Evolutionary conservation across 352 stramenopile species (phyloP).

Genomic region (Phytopythium delawarense): DNA sequence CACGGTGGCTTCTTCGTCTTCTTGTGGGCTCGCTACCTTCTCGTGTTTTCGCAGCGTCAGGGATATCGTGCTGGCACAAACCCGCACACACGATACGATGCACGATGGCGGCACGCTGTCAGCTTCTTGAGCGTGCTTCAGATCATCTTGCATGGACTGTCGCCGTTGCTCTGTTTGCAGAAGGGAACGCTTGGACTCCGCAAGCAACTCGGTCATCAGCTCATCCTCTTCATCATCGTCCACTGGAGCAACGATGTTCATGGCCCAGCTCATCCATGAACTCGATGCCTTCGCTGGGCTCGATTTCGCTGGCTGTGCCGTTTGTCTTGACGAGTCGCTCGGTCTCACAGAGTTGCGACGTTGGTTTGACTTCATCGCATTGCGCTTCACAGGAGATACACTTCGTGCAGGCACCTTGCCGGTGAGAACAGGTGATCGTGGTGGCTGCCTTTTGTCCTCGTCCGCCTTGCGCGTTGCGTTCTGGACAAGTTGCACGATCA

Average conservation of each 20-base stretch:
- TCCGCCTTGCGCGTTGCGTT: slow-evolving; percentile 31
- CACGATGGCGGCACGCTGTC: slow-evolving; percentile 12
- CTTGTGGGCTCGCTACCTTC: slow-evolving; percentile 9
- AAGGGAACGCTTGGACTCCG: slow-evolving; percentile 55
- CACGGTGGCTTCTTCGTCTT: slow-evolving; percentile 15
- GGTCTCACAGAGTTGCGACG: background rate
- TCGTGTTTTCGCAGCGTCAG: slow-evolving; percentile 66
- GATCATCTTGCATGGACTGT: slow-evolving; percentile 11
- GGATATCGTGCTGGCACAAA: slow-evolving; percentile 51
- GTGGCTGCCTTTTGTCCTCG: slow-evolving; percentile 8
- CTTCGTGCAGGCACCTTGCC: background rate
- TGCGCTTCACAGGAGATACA: background rate
- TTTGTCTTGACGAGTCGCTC: background rate
- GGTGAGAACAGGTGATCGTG: background rate
- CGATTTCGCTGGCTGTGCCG: background rate
- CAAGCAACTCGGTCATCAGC: slow-evolving; percentile 62
- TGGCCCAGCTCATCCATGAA: slow-evolving; percentile 71
- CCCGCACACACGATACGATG: slow-evolving; percentile 39
- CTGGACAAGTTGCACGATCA: slow-evolving; percentile 67
- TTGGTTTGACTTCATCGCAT: background rate
- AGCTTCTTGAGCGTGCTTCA: slow-evolving; percentile 8
- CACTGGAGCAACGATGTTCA: slow-evolving; percentile 44
- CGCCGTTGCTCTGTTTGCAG: slow-evolving; percentile 18
- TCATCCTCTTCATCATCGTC: slow-evolving; percentile 65
- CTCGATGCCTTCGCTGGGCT: slow-evolving; percentile 13